These are phyloP conservation scores for Aspergillus jensenii DNA, from an alignment of 2,329 filamentous ascomycete genomes.

Conservation along the genomic window DNA sequence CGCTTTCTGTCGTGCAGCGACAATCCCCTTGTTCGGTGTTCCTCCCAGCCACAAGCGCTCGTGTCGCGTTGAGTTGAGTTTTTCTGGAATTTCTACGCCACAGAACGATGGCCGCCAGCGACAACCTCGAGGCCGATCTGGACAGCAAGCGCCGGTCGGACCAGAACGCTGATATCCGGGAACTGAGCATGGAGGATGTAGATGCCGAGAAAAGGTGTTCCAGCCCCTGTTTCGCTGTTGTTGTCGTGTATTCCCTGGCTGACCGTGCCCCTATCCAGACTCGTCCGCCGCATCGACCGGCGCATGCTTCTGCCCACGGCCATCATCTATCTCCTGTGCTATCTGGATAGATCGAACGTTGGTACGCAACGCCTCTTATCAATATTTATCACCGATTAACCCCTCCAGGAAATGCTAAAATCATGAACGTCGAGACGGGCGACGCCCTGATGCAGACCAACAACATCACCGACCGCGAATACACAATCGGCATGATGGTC, in stretches of 20 bases:
- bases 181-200: not conserved
- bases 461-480: not conserved
- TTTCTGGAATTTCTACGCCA: not conserved
- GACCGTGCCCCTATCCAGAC: not conserved
- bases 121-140: not conserved
- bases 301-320: conserved; percentile 2
- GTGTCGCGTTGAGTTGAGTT: too few species aligned
- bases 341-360: conserved; percentile 34
- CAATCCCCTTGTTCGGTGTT: not conserved
- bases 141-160: not conserved
- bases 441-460: conserved; percentile 37
- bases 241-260: not conserved
- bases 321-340: conserved; percentile 32
- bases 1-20: not conserved
- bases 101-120: not conserved
- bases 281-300: conserved; percentile 7
- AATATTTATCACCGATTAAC: not conserved
- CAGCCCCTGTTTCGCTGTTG: not conserved
- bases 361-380: conserved; percentile 10
- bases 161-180: not conserved
- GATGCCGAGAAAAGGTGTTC: not conserved
- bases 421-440: conserved; percentile 37
- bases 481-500: conserved; percentile 35
- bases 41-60: not conserved
- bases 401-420: conserved; percentile 38